A percentile compares a stretch with the other conserved stretches of the same genome.
Evolutionary conservation across 768 basidiomycete genomes (phyloP).

Genomic region (Cytidiella melzeri): DNA sequence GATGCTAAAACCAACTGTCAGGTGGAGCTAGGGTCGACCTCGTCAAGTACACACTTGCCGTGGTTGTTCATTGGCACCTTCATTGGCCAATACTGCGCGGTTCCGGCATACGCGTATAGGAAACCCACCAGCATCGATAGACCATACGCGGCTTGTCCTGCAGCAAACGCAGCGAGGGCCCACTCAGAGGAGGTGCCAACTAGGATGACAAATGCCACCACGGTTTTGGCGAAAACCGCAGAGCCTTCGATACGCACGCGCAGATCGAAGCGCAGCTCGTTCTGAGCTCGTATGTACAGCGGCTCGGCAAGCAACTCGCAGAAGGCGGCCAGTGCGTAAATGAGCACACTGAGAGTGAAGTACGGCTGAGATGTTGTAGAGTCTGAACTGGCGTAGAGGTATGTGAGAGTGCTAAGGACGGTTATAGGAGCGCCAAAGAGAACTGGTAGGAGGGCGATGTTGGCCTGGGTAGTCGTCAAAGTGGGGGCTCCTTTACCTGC

Average conservation of each 20-base stretch:
- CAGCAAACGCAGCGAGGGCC: conserved; percentile 77
- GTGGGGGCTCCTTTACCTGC: conserved; percentile 21
- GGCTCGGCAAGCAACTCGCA: conserved; percentile 82
- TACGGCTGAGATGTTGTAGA: conserved; percentile 55
- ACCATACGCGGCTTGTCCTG: conserved; percentile 79
- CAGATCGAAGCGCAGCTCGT: conserved; percentile 62
- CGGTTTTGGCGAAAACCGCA: conserved; percentile 69
- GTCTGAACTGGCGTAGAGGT: conserved; percentile 44
- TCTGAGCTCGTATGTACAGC: conserved; percentile 36
- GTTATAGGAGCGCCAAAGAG: conserved; percentile 65
- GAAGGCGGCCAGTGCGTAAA: conserved; percentile 73
- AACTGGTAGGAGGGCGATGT: conserved; percentile 61
- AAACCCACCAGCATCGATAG: conserved; percentile 52
- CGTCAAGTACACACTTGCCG: conserved; percentile 23
- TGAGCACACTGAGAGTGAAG: conserved; percentile 53
- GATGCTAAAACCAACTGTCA: conserved; percentile 13
- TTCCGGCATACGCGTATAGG: conserved; percentile 22
- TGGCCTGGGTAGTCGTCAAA: conserved; percentile 21
- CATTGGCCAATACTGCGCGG: conserved; percentile 14
- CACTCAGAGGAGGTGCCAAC: conserved; percentile 35
- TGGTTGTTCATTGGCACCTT: conserved; percentile 17
- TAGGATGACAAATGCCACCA: conserved; percentile 65
- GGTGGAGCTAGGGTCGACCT: not conserved
- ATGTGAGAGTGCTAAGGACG: conserved; percentile 43
- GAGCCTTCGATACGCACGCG: conserved; percentile 84